Base-by-base conservation (phyloP, 306 rosid species). In the Comarum palustre region DNA sequence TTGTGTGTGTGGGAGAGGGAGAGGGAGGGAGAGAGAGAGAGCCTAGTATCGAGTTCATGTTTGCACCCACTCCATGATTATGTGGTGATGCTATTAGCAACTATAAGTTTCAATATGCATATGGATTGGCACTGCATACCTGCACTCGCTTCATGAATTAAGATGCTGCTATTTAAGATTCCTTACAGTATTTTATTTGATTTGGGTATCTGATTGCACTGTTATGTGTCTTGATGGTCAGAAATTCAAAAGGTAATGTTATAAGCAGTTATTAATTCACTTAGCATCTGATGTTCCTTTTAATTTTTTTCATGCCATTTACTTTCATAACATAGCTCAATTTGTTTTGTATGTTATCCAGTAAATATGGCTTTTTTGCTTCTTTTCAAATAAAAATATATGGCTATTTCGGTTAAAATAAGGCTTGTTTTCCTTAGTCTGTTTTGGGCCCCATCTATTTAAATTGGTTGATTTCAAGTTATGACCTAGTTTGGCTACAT, bases 21-120 rank as follows among this genome's bases (percentile, higher is more conserved):
- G 54, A 48, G 20, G 5, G 36, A 12, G 50, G 1, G 17, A 1
- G 61, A 0, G 58, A 8, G 42, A 48, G 54, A 48, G 20, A 17
- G 2, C 29, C 22, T 1, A 34, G 34, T 11, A 17, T 20, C 5
- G 5, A 7, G 9, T 66, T 66, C 71, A 66, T 67, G 41, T 45
- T 15, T 8, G 14, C 8, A 29, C 16, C 16, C 31, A 66, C 52
- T n/a, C 19, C 15, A 25, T 45, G 57, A 67, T 25, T 17, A 67
- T 16, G 39, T 43, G 72, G 72, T 67, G 72, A 43, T 41, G 63
- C 43, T 27, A 41, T 42, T 31, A 66, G 45, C 34, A 54, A 50
- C 12, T 70, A 17, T 51, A 51, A 22, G 16, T n/a, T 32, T 5
- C 14, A 5, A n/a, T 12, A 6, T 8, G 31, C 60, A 67, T 46